Evolutionary conservation across 2,329 filamentous ascomycete species (phyloP), one percentile per base, ranked within the genome.

Genomic region (Allantophomopsis lycopodina): DNA sequence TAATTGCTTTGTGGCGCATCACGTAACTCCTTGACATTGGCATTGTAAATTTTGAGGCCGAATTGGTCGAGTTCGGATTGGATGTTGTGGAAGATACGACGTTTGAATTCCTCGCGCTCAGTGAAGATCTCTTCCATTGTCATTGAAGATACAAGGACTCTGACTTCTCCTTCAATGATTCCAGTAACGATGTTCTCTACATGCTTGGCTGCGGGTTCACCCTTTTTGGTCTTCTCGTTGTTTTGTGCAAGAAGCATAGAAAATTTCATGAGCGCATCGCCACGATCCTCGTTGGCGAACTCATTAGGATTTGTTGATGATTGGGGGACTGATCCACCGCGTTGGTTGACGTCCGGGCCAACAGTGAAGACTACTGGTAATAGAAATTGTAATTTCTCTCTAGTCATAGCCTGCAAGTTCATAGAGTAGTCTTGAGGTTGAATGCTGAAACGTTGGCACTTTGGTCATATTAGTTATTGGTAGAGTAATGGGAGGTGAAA

Each of bases 101-200:
- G 72, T 64, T 89, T 85, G 66, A 87, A 87, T 34, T 81, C 65
- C 48, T 83, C 78, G 28, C 83, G 68, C 59, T 84, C 79, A 44
- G 77, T 80, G 59, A 88, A 88, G 43, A 93, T 83, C 59, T 91
- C 84, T 55, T 89, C 84, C 82, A 91, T 89, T n/a, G 40, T 88
- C 83, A 93, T 89, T 49, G 76, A 79, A 1, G 79, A 84, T 33
- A 93, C 83, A 39, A 93, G 76, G 5, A 85, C 81, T 42, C 86
- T 73, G 1, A 83, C 88, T 59, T 93, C 86, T 45, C 86, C 86
- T 58, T 93, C 84, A 49, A 93, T 91, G 57, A 93, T 87, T 44
- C 84, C 85, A 59, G 86, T 89, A 59, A 93, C 80, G 45, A 93
- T 93, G 49, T 83, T 83, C 53, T 83, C 80, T 13, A 91, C 77